These are phyloP conservation scores for Plectosphaerella plurivora DNA, from an alignment of 2,329 filamentous ascomycete species.

Conservation along the genomic window DNA sequence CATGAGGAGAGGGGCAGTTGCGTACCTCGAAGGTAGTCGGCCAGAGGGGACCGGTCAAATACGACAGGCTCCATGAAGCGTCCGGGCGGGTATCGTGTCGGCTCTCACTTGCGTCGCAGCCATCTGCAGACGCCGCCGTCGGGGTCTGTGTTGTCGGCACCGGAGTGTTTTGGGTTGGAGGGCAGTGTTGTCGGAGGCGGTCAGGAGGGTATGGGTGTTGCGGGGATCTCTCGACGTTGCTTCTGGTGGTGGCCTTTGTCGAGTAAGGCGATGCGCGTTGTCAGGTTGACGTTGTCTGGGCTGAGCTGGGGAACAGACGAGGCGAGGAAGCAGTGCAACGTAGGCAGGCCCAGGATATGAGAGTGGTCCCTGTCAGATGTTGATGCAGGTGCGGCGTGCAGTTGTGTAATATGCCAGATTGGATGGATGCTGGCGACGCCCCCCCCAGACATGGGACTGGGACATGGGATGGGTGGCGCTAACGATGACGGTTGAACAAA, in stretches of 20 bases:
- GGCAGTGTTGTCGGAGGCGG: not conserved
- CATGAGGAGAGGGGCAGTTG: conserved; percentile 12
- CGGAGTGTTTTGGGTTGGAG: too few relatives aligned
- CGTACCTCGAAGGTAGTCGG: conserved; percentile 83
- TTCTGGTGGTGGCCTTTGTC: not conserved
- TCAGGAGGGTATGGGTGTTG: not conserved
- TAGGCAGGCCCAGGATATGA: too few relatives aligned
- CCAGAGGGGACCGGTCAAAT: conserved; percentile 81
- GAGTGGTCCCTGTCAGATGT: too few relatives aligned
- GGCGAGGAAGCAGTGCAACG: too few relatives aligned
- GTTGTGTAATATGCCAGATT: too few relatives aligned
- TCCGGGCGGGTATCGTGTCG: conserved; percentile 8
- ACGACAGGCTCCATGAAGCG: conserved; percentile 77
- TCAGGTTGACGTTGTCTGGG: not conserved
- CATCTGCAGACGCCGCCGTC: conserved; percentile 8
- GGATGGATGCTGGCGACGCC: too few relatives aligned
- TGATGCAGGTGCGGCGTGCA: too few relatives aligned
- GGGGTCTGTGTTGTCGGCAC: too few relatives aligned
- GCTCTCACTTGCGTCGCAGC: conserved; percentile 11
- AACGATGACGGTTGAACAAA: too few relatives aligned
- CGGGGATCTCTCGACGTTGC: not conserved
- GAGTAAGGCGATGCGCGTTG: not conserved
- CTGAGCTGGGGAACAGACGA: too few relatives aligned
- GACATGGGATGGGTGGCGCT: too few relatives aligned
- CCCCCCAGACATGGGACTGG: too few relatives aligned